These are phyloP conservation scores for Podospora anserina DNA, from an alignment of 495 filamentous ascomycete species.

Conservation along the genomic window DNA sequence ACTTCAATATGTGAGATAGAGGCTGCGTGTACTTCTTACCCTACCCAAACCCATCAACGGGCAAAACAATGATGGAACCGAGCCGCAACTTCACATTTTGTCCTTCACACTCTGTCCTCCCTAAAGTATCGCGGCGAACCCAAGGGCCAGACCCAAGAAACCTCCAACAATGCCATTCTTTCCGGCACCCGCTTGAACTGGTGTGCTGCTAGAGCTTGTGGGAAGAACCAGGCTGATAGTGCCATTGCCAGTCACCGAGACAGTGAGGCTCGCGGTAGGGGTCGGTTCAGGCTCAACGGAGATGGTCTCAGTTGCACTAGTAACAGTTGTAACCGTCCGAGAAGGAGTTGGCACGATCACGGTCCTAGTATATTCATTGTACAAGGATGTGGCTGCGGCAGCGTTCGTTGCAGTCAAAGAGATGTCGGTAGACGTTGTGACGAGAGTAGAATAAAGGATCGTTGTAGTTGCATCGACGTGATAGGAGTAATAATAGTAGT, in stretches of 20 bases:
- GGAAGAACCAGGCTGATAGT: neutral
- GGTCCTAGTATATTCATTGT: slow-evolving; percentile 4
- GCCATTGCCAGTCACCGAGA: neutral
- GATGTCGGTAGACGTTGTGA: neutral
- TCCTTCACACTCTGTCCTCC: too few relatives aligned
- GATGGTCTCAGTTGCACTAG: neutral
- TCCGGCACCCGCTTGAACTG: neutral
- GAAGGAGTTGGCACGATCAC: slow-evolving; percentile 8
- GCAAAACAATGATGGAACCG: too few relatives aligned
- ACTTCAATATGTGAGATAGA: too few relatives aligned
- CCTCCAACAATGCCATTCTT: neutral
- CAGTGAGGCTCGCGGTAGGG: neutral
- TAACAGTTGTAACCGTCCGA: slow-evolving; percentile 1
- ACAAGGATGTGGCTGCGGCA: slow-evolving; percentile 7
- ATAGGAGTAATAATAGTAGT: slow-evolving; percentile 15
- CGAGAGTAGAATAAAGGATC: slow-evolving; percentile 5
- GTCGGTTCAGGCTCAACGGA: neutral
- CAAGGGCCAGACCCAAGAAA: neutral
- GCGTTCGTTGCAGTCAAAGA: slow-evolving; percentile 9
- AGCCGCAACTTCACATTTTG: too few relatives aligned
- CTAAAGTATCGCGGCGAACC: neutral
- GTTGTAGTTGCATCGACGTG: slow-evolving; percentile 4
- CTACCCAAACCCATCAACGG: too few relatives aligned
- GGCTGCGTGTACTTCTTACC: too few relatives aligned
- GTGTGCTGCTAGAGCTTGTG: neutral